phyloP scores from a whole-genome alignment of 2,329 filamentous ascomycete genomes.

The Bipolaris bicolor region DNA sequence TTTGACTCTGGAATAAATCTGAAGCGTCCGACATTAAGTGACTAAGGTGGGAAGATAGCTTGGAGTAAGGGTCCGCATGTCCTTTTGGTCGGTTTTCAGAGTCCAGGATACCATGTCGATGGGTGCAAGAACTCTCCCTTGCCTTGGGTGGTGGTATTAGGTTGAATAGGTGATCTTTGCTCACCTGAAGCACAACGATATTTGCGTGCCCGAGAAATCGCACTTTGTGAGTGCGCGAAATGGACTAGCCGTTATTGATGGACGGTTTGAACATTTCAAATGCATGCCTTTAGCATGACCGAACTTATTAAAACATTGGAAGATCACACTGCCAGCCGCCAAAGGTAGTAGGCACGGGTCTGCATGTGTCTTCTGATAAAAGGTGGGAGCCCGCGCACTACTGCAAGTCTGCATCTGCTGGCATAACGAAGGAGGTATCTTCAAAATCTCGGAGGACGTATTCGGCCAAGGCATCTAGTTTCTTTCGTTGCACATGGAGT shows the following conservation, averaged over 20 bases:
- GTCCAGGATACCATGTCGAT: not conserved
- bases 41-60: not conserved
- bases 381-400: conserved; percentile 15
- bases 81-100: not conserved
- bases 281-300: not conserved
- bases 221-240: not conserved
- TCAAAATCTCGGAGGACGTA: conserved; percentile 54
- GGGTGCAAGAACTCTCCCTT: not conserved
- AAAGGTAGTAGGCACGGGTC: not conserved
- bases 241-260: not conserved
- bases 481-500: conserved; percentile 57
- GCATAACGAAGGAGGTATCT: conserved; percentile 56
- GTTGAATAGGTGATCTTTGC: not conserved
- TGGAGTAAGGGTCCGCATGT: not conserved
- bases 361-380: not conserved
- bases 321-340: not conserved
- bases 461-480: conserved; percentile 54
- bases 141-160: not conserved
- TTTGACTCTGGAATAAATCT: not conserved
- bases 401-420: conserved; percentile 49
- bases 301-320: not conserved
- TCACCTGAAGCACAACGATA: not conserved
- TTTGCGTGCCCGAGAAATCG: not conserved
- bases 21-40: not conserved
- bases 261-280: not conserved